Evolutionary conservation across 176 grass and related monocot species (phyloP).

Genomic region (Puya raimondii): DNA sequence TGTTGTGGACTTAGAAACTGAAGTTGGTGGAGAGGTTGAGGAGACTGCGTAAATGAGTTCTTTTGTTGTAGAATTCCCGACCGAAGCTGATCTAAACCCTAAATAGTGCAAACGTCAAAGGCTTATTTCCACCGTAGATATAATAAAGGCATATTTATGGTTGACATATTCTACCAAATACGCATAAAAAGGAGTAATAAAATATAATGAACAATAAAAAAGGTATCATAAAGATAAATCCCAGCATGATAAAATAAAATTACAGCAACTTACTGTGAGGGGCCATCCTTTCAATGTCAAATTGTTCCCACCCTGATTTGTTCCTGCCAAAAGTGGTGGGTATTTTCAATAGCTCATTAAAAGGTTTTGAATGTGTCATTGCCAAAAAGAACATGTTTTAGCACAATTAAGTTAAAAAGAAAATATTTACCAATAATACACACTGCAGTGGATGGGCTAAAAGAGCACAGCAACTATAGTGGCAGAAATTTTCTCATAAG

Average conservation of each 20-base stretch:
- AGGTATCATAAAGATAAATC: neutral
- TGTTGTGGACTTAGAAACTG: slow-evolving; percentile 74
- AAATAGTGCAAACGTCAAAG: slow-evolving; percentile 7
- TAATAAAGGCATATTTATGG: no score
- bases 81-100: slow-evolving; percentile 79
- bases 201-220: no score
- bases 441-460: neutral
- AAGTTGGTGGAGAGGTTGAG: slow-evolving; percentile 65
- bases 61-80: slow-evolving; percentile 63
- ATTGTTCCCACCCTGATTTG: slow-evolving; percentile 52
- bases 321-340: slow-evolving; percentile 28
- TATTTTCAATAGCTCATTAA: neutral
- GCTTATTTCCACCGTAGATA: no score
- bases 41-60: slow-evolving; percentile 60
- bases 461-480: neutral
- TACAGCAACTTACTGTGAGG: slow-evolving; percentile 35
- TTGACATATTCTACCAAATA: slow-evolving; percentile 7
- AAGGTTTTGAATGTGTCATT: neutral
- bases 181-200: neutral
- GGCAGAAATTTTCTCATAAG: neutral
- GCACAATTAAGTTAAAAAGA: slow-evolving; percentile 4
- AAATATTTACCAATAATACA: slow-evolving; percentile 3
- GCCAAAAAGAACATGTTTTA: slow-evolving; percentile 7
- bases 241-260: slow-evolving; percentile 13
- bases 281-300: slow-evolving; percentile 85